Conservation (phyloP, 768 basidiomycete genomes). For the Phanerodontia chrysosporium region DNA sequence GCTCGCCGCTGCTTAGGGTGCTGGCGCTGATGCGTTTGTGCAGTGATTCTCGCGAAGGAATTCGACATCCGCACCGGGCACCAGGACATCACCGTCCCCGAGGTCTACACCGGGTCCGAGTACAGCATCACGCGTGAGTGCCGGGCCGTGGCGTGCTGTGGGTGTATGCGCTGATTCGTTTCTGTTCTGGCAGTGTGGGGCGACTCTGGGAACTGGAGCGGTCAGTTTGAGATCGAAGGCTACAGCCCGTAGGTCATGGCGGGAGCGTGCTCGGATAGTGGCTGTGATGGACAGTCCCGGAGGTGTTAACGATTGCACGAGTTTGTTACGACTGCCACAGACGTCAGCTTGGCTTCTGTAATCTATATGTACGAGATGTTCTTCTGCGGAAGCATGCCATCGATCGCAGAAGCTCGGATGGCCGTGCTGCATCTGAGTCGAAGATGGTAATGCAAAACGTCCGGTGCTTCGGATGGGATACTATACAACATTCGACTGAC, state of each 20-base stretch:
- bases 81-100: neutral
- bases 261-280: neutral
- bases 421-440: too few species aligned
- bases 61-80: conserved; percentile 4
- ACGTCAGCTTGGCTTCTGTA: too few species aligned
- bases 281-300: neutral
- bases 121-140: conserved; percentile 9
- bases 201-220: conserved; percentile 44
- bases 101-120: neutral
- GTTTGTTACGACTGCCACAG: too few species aligned
- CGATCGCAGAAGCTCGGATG: too few species aligned
- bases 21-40: neutral
- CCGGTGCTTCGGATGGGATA: too few species aligned
- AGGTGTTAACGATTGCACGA: neutral
- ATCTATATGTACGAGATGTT: too few species aligned
- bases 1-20: conserved; percentile 19
- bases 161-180: too few species aligned
- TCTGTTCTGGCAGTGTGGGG: conserved; percentile 40
- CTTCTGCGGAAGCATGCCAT: too few species aligned
- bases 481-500: too few species aligned
- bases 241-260: too few species aligned
- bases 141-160: too few species aligned
- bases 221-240: conserved; percentile 30
- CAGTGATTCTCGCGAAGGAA: conserved; percentile 3
- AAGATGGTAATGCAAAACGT: too few species aligned